Conservation (phyloP, 768 basidiomycete species). For the Rhodotorula graminis region DNA sequence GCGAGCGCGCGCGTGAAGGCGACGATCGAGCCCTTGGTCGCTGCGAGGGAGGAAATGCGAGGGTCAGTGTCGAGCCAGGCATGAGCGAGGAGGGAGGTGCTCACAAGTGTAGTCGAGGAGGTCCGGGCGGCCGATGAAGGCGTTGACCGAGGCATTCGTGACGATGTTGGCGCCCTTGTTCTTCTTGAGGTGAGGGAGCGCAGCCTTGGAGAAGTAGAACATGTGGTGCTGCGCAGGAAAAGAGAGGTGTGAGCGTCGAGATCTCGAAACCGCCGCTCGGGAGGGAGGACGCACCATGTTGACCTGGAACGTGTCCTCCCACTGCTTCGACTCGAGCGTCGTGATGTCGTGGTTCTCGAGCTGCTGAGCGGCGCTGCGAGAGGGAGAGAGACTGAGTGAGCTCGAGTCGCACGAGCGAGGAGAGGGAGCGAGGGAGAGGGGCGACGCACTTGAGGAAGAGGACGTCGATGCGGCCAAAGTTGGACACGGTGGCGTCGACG, state of each 20-base stretch:
- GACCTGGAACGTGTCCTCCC: conserved; percentile 40
- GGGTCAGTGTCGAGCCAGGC: neutral
- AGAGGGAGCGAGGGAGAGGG: too few relatives aligned
- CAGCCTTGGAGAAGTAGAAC: conserved; percentile 54
- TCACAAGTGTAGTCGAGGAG: conserved; percentile 52
- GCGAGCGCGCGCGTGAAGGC: conserved; percentile 53
- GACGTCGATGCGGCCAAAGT: conserved; percentile 49
- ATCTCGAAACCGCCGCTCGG: neutral
- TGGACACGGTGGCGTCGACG: conserved; percentile 41
- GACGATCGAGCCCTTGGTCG: conserved; percentile 57
- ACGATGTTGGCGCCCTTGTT: conserved; percentile 49
- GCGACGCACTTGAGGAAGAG: conserved; percentile 41
- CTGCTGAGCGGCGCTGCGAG: conserved; percentile 24
- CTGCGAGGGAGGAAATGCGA: neutral
- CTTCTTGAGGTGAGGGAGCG: conserved; percentile 51
- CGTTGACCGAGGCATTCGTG: conserved; percentile 53
- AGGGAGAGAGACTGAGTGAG: neutral
- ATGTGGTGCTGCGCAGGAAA: neutral
- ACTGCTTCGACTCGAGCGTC: conserved; percentile 40
- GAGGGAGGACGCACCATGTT: conserved; percentile 25
- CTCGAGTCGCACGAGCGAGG: neutral
- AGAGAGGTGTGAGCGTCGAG: conserved; percentile 28
- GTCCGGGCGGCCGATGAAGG: conserved; percentile 52
- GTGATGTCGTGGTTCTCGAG: conserved; percentile 39
- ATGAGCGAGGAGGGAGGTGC: neutral